Percentiles rank a stretch among this genome's conserved stretches.
phyloP scores from a whole-genome alignment of 2,329 filamentous ascomycete species.

The Ciborinia camelliae region DNA sequence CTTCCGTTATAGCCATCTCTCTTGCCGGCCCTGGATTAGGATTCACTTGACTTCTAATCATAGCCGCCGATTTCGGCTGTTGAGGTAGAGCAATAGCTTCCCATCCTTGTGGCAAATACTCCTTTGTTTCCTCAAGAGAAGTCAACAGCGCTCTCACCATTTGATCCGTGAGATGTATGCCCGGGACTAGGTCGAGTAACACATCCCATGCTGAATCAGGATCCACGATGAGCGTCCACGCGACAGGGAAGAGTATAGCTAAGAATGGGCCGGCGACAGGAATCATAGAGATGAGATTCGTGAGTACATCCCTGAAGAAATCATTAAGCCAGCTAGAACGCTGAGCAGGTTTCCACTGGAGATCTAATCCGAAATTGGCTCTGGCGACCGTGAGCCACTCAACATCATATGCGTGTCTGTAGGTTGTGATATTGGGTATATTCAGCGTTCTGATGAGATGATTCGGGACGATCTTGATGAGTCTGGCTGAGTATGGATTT shows the following conservation, averaged over 20 bases:
- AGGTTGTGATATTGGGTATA: background rate
- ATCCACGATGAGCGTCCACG: background rate
- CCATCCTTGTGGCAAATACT: constrained; percentile 1
- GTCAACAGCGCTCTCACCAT: background rate
- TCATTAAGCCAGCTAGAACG: background rate
- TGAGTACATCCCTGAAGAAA: constrained; percentile 2
- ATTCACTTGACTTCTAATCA: background rate
- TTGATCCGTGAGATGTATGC: background rate
- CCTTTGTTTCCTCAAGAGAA: background rate
- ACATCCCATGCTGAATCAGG: background rate
- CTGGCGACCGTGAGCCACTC: background rate
- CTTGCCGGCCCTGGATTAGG: background rate
- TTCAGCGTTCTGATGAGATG: background rate
- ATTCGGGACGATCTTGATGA: background rate
- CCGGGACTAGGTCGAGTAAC: background rate
- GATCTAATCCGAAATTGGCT: background rate
- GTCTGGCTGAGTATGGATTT: background rate
- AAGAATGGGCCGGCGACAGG: background rate
- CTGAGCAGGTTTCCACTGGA: background rate
- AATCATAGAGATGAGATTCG: background rate
- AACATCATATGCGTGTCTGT: background rate
- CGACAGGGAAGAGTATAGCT: background rate
- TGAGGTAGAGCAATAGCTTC: background rate
- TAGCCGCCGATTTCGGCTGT: background rate
- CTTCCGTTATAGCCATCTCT: background rate